Evolutionary conservation across 805 yeast genomes (phyloP).

Genomic region (Cyberlindnera subsufficiens): DNA sequence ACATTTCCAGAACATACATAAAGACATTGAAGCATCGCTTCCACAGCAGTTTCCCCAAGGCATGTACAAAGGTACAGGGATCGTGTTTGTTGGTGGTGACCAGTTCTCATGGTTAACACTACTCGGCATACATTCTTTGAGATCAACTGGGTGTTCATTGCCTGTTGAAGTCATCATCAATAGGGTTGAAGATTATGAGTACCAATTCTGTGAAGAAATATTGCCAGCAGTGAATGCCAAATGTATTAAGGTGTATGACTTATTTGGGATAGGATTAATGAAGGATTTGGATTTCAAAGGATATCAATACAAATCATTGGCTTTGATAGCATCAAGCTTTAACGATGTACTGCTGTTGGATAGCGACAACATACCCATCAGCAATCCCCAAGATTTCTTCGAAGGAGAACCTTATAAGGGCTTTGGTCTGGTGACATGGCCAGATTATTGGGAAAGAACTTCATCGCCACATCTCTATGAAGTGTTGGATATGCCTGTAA

Average conservation of each 20-base stretch:
- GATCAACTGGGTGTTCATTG: conserved; percentile 43
- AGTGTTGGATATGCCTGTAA: conserved; percentile 39
- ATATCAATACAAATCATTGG: conserved; percentile 68
- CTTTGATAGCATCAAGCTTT: conserved; percentile 69
- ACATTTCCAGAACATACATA: conserved; percentile 39
- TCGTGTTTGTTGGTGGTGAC: conserved; percentile 43
- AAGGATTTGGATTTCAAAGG: conserved; percentile 45
- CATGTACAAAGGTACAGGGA: conserved; percentile 16
- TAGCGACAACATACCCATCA: conserved; percentile 60
- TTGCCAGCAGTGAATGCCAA: conserved; percentile 56
- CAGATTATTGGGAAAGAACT: conserved; percentile 70
- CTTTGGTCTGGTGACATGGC: conserved; percentile 62
- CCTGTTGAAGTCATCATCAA: conserved; percentile 76
- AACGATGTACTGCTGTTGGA: conserved; percentile 71
- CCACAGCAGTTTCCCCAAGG: conserved; percentile 31
- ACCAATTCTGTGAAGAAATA: conserved; percentile 52
- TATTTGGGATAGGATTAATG: conserved; percentile 52
- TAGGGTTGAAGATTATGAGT: conserved; percentile 58
- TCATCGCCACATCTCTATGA: conserved; percentile 56
- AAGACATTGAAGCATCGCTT: conserved; percentile 35
- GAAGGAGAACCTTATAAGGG: conserved; percentile 36
- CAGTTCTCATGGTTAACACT: conserved; percentile 48
- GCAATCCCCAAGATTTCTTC: conserved; percentile 42
- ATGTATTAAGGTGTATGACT: conserved; percentile 57
- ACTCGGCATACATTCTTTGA: conserved; percentile 39